Evolutionary conservation across 192 early-diverging fungal genomes (phyloP).

Genomic region (Backusella macrospora): DNA sequence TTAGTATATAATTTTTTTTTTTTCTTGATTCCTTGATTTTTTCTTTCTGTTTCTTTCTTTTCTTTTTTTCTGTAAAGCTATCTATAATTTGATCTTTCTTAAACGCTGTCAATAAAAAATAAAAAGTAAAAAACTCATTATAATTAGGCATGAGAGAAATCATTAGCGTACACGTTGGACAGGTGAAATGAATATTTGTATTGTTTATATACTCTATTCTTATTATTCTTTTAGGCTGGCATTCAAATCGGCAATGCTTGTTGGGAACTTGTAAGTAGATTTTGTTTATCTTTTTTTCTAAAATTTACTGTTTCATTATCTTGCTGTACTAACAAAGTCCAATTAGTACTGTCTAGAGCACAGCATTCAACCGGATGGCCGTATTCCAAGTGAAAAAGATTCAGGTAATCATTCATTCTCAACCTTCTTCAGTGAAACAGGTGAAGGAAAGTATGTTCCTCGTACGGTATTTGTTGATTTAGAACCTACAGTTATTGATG

Average conservation of each 20-base stretch:
- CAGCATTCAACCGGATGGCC: constrained; percentile 95
- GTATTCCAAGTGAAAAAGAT: constrained; percentile 45
- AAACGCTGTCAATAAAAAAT: too few species aligned
- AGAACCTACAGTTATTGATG: constrained; percentile 95
- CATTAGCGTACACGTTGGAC: constrained; percentile 48
- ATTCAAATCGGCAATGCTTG: constrained; percentile 19
- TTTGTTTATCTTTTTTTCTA: background rate
- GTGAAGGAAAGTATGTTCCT: constrained; percentile 98
- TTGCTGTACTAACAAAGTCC: background rate
- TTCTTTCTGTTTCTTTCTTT: background rate
- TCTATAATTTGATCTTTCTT: too few species aligned
- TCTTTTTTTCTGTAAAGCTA: constrained; percentile 1
- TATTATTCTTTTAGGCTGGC: constrained; percentile 5
- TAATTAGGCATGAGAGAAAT: constrained; percentile 44
- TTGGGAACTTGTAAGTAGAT: constrained; percentile 17
- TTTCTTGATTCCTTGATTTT: too few species aligned
- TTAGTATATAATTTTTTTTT: background rate
- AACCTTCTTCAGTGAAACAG: constrained; percentile 99
- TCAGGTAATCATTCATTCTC: constrained; percentile 64
- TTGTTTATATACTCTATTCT: constrained; percentile 40
- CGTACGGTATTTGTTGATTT: constrained; percentile 99
- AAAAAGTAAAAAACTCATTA: background rate
- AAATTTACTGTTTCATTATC: too few species aligned
- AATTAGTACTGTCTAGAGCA: constrained; percentile 88
- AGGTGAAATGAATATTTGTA: constrained; percentile 73